Evolutionary conservation across 768 basidiomycete species (phyloP).

Genomic region (Amanita rimosa): DNA sequence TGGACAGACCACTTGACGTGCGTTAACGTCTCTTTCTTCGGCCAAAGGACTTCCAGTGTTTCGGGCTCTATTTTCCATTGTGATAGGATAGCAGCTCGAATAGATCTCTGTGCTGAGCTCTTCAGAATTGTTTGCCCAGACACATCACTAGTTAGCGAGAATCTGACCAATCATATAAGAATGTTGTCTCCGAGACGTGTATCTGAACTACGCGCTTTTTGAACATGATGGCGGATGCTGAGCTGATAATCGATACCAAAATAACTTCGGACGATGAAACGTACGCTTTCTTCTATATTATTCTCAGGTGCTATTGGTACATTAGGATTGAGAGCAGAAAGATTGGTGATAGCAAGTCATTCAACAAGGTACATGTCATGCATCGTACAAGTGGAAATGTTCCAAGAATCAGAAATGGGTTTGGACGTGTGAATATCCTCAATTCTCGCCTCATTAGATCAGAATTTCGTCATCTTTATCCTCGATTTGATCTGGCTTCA

Average conservation of each 20-base stretch:
- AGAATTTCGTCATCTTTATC: slow-evolving; percentile 86
- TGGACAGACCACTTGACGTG: slow-evolving; percentile 84
- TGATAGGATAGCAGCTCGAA: slow-evolving; percentile 67
- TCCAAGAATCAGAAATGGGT: slow-evolving; percentile 9
- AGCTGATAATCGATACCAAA: background rate
- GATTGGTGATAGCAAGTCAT: slow-evolving; percentile 18
- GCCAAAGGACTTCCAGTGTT: slow-evolving; percentile 87
- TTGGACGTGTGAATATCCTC: background rate
- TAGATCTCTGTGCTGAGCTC: slow-evolving; percentile 84
- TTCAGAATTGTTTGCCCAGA: slow-evolving; percentile 87
- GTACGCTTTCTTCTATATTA: slow-evolving; percentile 28
- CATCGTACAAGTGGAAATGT: slow-evolving; percentile 13
- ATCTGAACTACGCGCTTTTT: slow-evolving; percentile 43
- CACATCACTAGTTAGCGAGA: slow-evolving; percentile 68
- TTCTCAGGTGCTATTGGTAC: slow-evolving; percentile 29
- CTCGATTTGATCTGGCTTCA: slow-evolving; percentile 90
- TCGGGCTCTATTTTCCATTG: slow-evolving; percentile 79
- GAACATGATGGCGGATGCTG: slow-evolving; percentile 38
- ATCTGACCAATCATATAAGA: slow-evolving; percentile 30
- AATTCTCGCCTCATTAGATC: slow-evolving; percentile 18
- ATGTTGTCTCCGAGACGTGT: slow-evolving; percentile 5
- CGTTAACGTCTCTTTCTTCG: slow-evolving; percentile 92
- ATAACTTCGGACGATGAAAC: background rate
- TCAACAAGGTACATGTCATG: slow-evolving; percentile 4
- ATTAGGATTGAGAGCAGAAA: slow-evolving; percentile 23